A percentile compares a stretch with the other conserved stretches of the same genome.
Evolutionary conservation across 2,329 filamentous ascomycete genomes (phyloP).

Genomic region (Elsinoe perseae): DNA sequence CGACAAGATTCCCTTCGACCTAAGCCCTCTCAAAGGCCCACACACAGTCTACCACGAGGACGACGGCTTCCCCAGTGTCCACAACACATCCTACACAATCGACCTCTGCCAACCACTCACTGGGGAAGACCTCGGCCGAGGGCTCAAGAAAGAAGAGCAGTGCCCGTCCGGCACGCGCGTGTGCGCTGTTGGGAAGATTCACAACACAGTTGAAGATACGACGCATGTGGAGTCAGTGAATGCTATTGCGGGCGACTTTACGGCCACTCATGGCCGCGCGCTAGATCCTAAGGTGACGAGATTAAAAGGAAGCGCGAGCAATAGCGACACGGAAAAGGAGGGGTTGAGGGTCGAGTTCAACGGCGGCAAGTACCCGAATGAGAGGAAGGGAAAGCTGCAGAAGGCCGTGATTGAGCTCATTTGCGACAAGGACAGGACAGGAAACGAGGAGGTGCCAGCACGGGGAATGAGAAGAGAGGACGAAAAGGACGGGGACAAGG

Average conservation of each 20-base stretch:
- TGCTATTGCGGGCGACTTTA: constrained; percentile 67
- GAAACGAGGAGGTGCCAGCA: constrained; percentile 61
- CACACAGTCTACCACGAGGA: constrained; percentile 57
- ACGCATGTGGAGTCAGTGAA: constrained; percentile 52
- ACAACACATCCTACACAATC: constrained; percentile 74
- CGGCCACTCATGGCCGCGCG: constrained; percentile 47
- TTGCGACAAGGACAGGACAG: constrained; percentile 65
- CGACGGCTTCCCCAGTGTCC: constrained; percentile 42
- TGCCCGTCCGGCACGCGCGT: constrained; percentile 67
- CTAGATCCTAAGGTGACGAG: constrained; percentile 60
- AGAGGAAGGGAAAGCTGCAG: constrained; percentile 50
- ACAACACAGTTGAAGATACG: constrained; percentile 42
- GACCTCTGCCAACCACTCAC: constrained; percentile 66
- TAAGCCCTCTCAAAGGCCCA: constrained; percentile 60
- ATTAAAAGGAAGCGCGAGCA: constrained; percentile 57
- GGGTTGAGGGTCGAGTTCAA: constrained; percentile 64
- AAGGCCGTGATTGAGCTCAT: constrained; percentile 77
- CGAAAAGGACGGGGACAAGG: constrained; percentile 27
- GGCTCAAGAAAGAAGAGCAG: constrained; percentile 47
- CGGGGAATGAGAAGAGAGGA: constrained; percentile 46
- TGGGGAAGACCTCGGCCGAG: constrained; percentile 43
- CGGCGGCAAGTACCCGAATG: constrained; percentile 47
- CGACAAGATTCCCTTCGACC: constrained; percentile 55
- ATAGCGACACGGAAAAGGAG: constrained; percentile 58
- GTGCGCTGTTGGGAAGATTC: constrained; percentile 62